Percentiles rank a stretch among this genome's conserved stretches.
These are phyloP conservation scores for Daldinia decipiens DNA, from an alignment of 495 filamentous ascomycete genomes.

Conservation along the genomic window DNA sequence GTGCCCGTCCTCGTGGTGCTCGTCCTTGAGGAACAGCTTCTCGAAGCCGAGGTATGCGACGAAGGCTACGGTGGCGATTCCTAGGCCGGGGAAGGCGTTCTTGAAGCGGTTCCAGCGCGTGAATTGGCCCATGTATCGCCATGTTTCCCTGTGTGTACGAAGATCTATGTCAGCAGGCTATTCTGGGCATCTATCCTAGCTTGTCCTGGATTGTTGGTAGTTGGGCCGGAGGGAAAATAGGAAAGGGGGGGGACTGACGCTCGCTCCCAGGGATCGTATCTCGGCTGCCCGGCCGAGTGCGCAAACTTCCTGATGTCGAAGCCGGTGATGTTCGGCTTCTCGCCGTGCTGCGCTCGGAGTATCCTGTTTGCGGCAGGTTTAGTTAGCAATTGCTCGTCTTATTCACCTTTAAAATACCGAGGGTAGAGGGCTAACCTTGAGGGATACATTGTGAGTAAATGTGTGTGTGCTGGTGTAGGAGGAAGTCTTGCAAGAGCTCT, in stretches of 20 bases:
- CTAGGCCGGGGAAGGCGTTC: constrained; percentile 85
- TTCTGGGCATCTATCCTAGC: constrained; percentile 7
- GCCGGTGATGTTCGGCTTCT: constrained; percentile 78
- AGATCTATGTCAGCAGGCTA: constrained; percentile 25
- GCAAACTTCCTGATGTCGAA: constrained; percentile 82
- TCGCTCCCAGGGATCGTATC: constrained; percentile 89
- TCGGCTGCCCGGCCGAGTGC: constrained; percentile 69
- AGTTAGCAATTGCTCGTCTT: constrained; percentile 12
- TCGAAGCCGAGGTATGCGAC: constrained; percentile 88
- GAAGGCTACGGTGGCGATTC: constrained; percentile 91
- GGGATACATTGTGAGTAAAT: constrained; percentile 54
- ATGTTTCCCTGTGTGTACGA: constrained; percentile 75
- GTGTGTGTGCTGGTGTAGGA: constrained; percentile 3
- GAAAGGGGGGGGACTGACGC: constrained; percentile 63
- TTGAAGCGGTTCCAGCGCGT: constrained; percentile 88
- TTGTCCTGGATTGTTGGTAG: constrained; percentile 18
- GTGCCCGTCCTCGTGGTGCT: constrained; percentile 69
- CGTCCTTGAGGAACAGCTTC: constrained; percentile 82
- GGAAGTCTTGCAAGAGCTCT: constrained; percentile 1
- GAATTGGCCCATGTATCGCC: constrained; percentile 91
- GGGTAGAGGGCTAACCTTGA: constrained; percentile 48
- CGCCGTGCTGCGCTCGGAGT: constrained; percentile 51
- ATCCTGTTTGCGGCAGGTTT: constrained; percentile 41
- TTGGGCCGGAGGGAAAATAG: neutral
- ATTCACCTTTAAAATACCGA: neutral